Evolutionary conservation across 352 stramenopile species (phyloP).

Genomic region (Saprolegnia parasitica): DNA sequence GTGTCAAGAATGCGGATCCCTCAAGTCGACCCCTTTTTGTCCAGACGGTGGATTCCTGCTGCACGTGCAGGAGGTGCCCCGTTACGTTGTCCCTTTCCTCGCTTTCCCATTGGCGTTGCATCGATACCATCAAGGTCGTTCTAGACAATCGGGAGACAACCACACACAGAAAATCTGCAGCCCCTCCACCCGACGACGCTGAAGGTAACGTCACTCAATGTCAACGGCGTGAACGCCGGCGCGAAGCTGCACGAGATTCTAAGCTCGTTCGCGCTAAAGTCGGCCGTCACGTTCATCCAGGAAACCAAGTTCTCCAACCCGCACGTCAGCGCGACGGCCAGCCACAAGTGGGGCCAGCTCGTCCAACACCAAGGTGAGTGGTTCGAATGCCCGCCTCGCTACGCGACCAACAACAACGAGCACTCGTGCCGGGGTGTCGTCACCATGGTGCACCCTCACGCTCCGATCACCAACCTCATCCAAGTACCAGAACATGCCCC

Average conservation of each 20-base stretch:
- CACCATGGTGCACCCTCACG: background rate
- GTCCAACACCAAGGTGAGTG: background rate
- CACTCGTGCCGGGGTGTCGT: background rate
- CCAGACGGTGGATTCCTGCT: no score
- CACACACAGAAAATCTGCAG: no score
- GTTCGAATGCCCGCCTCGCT: background rate
- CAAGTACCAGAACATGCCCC: background rate
- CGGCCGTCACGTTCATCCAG: background rate
- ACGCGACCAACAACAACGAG: background rate
- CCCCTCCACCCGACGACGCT: background rate
- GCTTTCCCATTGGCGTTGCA: no score
- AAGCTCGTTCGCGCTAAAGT: background rate
- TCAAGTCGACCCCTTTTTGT: no score
- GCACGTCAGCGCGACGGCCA: background rate
- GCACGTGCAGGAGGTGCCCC: no score
- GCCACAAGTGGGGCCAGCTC: background rate
- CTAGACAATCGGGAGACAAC: no score
- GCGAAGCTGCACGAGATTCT: background rate
- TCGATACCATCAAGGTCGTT: no score
- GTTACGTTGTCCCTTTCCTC: no score
- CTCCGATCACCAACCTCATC: background rate
- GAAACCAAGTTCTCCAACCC: background rate
- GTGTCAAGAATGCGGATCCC: no score
- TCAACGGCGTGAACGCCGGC: background rate
- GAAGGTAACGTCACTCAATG: background rate